Conservation (phyloP, 2,329 filamentous ascomycete species). For the Cladobotryum mycophilum region DNA sequence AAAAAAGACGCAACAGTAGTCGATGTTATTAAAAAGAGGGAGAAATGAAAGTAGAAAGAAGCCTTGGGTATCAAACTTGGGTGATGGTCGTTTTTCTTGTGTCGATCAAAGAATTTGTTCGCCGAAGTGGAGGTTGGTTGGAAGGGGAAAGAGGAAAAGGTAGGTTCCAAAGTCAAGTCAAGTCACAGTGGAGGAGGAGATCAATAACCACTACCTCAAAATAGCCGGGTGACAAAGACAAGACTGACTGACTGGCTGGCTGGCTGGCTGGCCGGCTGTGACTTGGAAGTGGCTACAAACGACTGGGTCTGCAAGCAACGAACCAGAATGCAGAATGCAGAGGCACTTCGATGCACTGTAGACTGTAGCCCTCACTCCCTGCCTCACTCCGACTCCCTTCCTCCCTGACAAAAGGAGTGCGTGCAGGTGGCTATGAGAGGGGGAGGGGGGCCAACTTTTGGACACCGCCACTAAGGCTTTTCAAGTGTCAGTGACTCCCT, state of each 20-base stretch:
- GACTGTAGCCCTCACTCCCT: no score
- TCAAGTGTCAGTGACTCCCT: background rate
- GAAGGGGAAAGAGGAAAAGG: background rate
- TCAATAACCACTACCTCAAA: background rate
- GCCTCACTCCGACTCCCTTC: no score
- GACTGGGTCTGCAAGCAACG: background rate
- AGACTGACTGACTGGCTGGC: no score
- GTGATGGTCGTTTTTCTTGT: background rate
- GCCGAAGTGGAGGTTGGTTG: conserved; percentile 10
- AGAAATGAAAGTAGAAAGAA: no score
- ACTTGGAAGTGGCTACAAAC: no score
- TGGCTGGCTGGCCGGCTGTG: no score
- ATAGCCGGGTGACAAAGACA: background rate
- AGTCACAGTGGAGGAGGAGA: conserved; percentile 1
- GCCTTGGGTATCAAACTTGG: no score
- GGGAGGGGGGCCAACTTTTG: background rate
- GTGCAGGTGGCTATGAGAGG: no score
- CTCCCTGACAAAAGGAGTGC: no score
- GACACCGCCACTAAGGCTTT: background rate
- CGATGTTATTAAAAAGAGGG: no score
- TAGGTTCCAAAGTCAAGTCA: conserved; percentile 1
- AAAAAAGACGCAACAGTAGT: no score
- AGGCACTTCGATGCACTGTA: no score
- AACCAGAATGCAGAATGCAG: background rate
- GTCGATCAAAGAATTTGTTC: conserved; percentile 9